Percentiles rank a stretch among this genome's conserved stretches.
Conservation (phyloP, 495 filamentous ascomycete species). For the Xylaria bambusicola region DNA sequence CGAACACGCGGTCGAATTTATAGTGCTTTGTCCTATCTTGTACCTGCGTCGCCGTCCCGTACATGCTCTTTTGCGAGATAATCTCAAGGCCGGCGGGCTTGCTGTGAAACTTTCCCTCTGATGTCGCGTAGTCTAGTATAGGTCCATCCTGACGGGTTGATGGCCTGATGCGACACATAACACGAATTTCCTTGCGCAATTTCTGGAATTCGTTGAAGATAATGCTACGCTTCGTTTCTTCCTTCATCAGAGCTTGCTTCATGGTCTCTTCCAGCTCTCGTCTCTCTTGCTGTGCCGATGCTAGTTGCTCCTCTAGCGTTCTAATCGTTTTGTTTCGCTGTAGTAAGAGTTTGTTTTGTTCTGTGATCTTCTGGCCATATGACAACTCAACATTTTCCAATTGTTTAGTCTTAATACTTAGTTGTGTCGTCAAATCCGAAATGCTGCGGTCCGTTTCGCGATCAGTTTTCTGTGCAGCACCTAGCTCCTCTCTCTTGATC, state of each 20-base stretch:
- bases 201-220: conserved; percentile 95
- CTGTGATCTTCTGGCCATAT: not conserved
- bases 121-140: conserved; percentile 72
- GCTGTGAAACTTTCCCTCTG: conserved; percentile 26
- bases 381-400: not conserved
- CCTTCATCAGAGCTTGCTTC: conserved; percentile 69
- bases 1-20: conserved; percentile 89
- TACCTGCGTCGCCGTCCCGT: conserved; percentile 44
- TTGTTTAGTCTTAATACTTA: not conserved
- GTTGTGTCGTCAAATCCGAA: not conserved
- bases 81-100: conserved; percentile 64
- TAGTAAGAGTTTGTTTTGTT: not conserved
- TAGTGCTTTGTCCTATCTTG: conserved; percentile 65
- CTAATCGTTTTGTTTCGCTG: not conserved
- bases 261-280: not conserved
- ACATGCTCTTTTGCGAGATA: conserved; percentile 49
- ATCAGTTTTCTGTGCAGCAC: not conserved
- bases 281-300: not conserved
- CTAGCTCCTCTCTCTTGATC: not conserved
- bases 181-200: conserved; percentile 92
- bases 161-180: conserved; percentile 92
- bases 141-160: conserved; percentile 53
- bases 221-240: conserved; percentile 81
- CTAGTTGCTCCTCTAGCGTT: not conserved
- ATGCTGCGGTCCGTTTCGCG: not conserved